phyloP scores from a whole-genome alignment of 225 moss, liverwort and hornwort genomes.

The Polytrichum formosum region DNA sequence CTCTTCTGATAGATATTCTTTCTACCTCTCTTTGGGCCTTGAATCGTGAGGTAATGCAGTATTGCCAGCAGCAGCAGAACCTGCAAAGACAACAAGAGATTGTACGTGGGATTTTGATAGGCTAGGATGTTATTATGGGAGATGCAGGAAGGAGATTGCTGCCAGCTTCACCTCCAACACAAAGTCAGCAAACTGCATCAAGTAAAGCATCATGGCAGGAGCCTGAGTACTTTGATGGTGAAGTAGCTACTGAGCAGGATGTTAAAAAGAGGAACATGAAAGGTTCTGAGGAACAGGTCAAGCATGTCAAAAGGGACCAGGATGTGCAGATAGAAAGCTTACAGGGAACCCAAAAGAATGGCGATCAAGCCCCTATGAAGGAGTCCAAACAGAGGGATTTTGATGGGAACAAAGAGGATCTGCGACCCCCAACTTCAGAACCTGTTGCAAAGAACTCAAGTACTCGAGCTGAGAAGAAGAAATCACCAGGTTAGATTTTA shows the following conservation, averaged over 20 bases:
- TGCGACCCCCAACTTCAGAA: constrained; percentile 18
- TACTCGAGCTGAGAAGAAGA: constrained; percentile 42
- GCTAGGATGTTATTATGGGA: neutral
- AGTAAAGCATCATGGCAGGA: constrained; percentile 16
- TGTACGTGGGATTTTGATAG: too few species aligned
- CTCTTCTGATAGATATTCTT: too few species aligned
- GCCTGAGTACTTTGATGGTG: constrained; percentile 33
- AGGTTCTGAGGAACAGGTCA: constrained; percentile 40
- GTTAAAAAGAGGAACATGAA: constrained; percentile 40
- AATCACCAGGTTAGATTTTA: constrained; percentile 43
- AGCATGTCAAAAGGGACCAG: constrained; percentile 34
- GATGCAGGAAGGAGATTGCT: constrained; percentile 38
- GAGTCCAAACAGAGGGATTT: constrained; percentile 10
- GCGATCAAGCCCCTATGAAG: constrained; percentile 14
- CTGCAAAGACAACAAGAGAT: too few species aligned
- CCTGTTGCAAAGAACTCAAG: constrained; percentile 25
- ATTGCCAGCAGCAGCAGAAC: too few species aligned
- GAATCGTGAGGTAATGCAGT: too few species aligned
- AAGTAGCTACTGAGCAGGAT: constrained; percentile 38
- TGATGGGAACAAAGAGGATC: constrained; percentile 19
- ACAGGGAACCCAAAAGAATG: constrained; percentile 12
- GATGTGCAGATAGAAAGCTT: constrained; percentile 16
- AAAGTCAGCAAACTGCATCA: constrained; percentile 18
- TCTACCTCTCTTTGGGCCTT: too few species aligned
- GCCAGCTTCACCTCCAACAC: constrained; percentile 22